A percentile compares a stretch with the other conserved stretches of the same genome.
These are phyloP conservation scores for Malassezia yamatoensis DNA, from an alignment of 1,284 basidiomycete genomes.

Conservation along the genomic window DNA sequence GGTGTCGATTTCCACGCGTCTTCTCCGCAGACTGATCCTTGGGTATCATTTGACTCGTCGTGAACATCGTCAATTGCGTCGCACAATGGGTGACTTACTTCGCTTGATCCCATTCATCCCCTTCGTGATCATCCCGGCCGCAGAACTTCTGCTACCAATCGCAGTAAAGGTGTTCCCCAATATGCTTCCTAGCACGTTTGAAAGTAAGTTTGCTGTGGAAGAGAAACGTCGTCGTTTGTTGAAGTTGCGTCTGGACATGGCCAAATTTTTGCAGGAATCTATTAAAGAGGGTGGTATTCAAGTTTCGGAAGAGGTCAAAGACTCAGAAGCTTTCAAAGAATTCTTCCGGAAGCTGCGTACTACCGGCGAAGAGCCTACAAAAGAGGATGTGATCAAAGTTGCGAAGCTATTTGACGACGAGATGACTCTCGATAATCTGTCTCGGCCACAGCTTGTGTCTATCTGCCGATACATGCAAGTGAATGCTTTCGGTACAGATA, in stretches of 20 bases:
- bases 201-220: constrained; percentile 75
- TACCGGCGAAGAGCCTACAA: constrained; percentile 84
- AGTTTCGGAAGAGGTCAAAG: constrained; percentile 70
- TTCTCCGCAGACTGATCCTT: constrained; percentile 83
- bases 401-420: constrained; percentile 96
- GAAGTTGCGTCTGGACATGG: constrained; percentile 92
- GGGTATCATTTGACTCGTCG: constrained; percentile 82
- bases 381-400: constrained; percentile 79
- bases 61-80: constrained; percentile 82
- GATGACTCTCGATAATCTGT: constrained; percentile 91
- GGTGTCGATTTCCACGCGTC: constrained; percentile 74
- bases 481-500: constrained; percentile 97
- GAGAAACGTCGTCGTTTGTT: constrained; percentile 94
- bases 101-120: constrained; percentile 89
- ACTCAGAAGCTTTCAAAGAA: constrained; percentile 91
- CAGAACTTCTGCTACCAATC: constrained; percentile 93
- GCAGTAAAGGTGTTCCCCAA: constrained; percentile 95
- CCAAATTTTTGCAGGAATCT: constrained; percentile 97
- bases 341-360: constrained; percentile 98
- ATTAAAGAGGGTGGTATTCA: constrained; percentile 85
- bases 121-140: constrained; percentile 92
- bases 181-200: constrained; percentile 96
- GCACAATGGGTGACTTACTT: constrained; percentile 84
- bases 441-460: constrained; percentile 88
- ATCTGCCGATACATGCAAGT: constrained; percentile 89